Evolutionary conservation across 768 basidiomycete species (phyloP), one percentile per base, ranked within the genome.

Genomic region (Royoungia palumana): DNA sequence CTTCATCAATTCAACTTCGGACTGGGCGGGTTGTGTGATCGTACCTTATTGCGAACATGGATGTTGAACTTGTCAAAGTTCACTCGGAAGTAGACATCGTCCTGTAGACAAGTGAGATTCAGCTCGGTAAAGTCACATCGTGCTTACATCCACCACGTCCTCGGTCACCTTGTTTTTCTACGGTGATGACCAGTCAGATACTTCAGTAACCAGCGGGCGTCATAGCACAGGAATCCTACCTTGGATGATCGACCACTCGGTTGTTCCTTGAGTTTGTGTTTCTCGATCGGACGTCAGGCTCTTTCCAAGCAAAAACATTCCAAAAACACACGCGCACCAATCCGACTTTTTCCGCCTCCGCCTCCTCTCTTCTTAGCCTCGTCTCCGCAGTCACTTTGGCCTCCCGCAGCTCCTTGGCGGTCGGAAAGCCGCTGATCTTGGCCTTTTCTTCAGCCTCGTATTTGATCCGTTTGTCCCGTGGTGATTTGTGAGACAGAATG

Each of bases 51-150:
- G 36, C 95, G 85, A 44, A 96, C 81, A 58, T 90, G 84, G 27
- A 91, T 74, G 56, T 87, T 83, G 68, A 94, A 95, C 58, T 81
- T 87, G 57, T 93, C 86, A 62, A 85, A 89, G 70, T 97, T 97
- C 41, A 97, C 79, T 41, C 89, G 81, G 63, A 96, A 89, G 67
- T 84, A 83, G 28, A 90, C 78, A 3, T 73, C 73, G 16, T 88
- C 81, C 85, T 93, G 49, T 7, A 5, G 46, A 8, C 22, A 60
- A 40, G 35, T 51, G 37, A 59, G 37, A 27, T 17, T 14, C 2
- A 0, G 9, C 25, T 22, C 28, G 11, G 3, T 24, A 1, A 24
- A 27, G 24, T 53, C 35, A 27, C n/a, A 27, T 16, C 35, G 11
- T 2, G 65, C 83, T 69, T 58, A 90, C 91, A 68, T 92, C 85